A percentile compares a stretch with the other conserved stretches of the same genome.
Evolutionary conservation across 139 green algal genomes (phyloP).

Genomic region (Marvania coccoides): DNA sequence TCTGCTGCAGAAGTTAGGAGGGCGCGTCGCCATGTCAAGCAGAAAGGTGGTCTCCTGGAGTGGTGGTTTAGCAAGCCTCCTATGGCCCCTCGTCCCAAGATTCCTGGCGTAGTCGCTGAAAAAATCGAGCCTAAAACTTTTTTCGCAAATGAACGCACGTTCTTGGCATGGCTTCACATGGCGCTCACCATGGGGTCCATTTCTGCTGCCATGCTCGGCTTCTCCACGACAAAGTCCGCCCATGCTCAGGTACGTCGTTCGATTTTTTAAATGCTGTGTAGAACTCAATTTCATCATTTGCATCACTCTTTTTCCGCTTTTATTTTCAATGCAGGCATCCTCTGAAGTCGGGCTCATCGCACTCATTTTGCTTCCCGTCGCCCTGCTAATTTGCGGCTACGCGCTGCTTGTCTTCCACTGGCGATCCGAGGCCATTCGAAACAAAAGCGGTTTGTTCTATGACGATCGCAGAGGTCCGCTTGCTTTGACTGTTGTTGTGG

Average conservation of each 20-base stretch:
- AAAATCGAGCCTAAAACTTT: slow-evolving; percentile 60
- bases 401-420: slow-evolving; percentile 74
- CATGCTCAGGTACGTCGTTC: no score
- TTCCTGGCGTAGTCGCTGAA: not conserved
- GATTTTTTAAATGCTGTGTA: not conserved
- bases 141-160: slow-evolving; percentile 96
- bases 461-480: slow-evolving; percentile 58
- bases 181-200: slow-evolving; percentile 79
- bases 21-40: not conserved
- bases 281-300: not conserved
- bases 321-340: not conserved
- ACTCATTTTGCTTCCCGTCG: slow-evolving; percentile 80
- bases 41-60: slow-evolving; percentile 7
- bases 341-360: slow-evolving; percentile 51
- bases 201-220: slow-evolving; percentile 65
- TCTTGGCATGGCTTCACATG: slow-evolving; percentile 95
- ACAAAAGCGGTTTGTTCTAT: slow-evolving; percentile 65
- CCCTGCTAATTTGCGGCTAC: slow-evolving; percentile 72
- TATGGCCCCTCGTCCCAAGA: not conserved
- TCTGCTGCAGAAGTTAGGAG: not conserved
- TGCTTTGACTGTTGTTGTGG: slow-evolving; percentile 56
- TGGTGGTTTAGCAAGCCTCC: slow-evolving; percentile 28
- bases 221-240: slow-evolving; percentile 17
- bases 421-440: slow-evolving; percentile 53
- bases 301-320: not conserved